Evolutionary conservation across 176 grass and related monocot genomes (phyloP).

Genomic region (Aechmea fasciata): DNA sequence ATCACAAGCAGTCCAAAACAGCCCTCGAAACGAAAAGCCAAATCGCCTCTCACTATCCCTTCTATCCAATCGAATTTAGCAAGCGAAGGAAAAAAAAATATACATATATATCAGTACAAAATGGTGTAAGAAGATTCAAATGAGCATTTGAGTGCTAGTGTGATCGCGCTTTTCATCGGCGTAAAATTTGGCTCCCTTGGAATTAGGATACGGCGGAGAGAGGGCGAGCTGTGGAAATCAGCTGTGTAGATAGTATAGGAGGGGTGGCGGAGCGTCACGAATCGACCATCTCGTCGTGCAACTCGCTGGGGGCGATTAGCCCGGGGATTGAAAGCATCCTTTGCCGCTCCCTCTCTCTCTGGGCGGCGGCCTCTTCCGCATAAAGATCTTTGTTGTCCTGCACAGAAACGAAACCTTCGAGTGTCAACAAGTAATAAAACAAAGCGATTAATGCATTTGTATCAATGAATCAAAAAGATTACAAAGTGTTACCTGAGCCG

Average conservation of each 20-base stretch:
- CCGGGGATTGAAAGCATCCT: constrained; percentile 90
- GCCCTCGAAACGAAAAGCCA: constrained; percentile 7
- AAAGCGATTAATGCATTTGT: background rate
- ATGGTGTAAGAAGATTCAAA: background rate
- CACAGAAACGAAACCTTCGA: background rate
- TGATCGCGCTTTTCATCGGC: no score
- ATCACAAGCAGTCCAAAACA: constrained; percentile 42
- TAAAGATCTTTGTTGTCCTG: constrained; percentile 99
- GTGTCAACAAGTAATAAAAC: background rate
- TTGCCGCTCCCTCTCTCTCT: constrained; percentile 89
- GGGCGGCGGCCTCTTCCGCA: constrained; percentile 86
- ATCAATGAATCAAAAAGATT: background rate
- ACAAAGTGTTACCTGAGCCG: constrained; percentile 52
- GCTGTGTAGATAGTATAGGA: background rate
- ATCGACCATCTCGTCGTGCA: constrained; percentile 99
- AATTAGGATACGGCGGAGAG: constrained; percentile 1
- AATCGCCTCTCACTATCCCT: constrained; percentile 12
- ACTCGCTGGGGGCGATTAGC: constrained; percentile 94
- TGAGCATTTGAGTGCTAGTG: no score
- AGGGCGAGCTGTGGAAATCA: constrained; percentile 1
- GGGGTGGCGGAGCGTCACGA: constrained; percentile 32
- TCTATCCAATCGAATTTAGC: constrained; percentile 29
- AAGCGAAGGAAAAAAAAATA: constrained; percentile 22
- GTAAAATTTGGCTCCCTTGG: background rate
- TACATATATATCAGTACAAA: constrained; percentile 30